Percentiles rank a stretch among this genome's conserved stretches.
phyloP scores from a whole-genome alignment of 2,329 filamentous ascomycete genomes.

The Phoma sp. region DNA sequence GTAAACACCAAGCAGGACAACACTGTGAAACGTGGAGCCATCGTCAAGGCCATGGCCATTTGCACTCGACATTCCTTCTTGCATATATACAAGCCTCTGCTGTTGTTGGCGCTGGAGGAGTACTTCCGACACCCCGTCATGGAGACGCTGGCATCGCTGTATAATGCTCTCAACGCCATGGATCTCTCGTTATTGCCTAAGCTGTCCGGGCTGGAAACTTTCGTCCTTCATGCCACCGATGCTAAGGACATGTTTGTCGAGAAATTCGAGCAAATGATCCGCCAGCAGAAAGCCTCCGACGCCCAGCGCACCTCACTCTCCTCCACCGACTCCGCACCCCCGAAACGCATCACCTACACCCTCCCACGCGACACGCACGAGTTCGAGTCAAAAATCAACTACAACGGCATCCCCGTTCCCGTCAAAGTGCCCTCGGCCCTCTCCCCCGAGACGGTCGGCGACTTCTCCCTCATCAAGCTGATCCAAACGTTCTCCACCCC shows the following conservation, averaged over 20 bases:
- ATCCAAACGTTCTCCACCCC: slow-evolving; percentile 91
- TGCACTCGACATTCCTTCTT: slow-evolving; percentile 97
- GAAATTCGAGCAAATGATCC: slow-evolving; percentile 94
- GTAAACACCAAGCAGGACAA: slow-evolving; percentile 99
- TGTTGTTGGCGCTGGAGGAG: slow-evolving; percentile 90
- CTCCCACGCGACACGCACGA: slow-evolving; percentile 95
- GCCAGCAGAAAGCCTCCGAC: slow-evolving; percentile 76
- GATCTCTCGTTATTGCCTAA: slow-evolving; percentile 91
- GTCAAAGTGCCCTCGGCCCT: slow-evolving; percentile 95
- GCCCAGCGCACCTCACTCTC: slow-evolving; percentile 44
- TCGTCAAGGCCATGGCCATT: slow-evolving; percentile 98
- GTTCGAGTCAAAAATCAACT: slow-evolving; percentile 93
- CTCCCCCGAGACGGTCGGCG: slow-evolving; percentile 93
- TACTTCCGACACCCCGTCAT: slow-evolving; percentile 92
- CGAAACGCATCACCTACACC: slow-evolving; percentile 67
- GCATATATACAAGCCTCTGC: slow-evolving; percentile 97
- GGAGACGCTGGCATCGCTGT: slow-evolving; percentile 86
- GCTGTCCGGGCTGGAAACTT: slow-evolving; percentile 80
- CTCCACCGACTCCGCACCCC: slow-evolving; percentile 46
- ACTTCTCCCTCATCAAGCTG: slow-evolving; percentile 96
- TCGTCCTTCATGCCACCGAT: slow-evolving; percentile 86
- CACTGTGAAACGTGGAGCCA: slow-evolving; percentile 85
- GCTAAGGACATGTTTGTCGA: slow-evolving; percentile 97
- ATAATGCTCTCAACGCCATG: slow-evolving; percentile 94
- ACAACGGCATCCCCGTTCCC: slow-evolving; percentile 95